Evolutionary conservation across 495 filamentous ascomycete genomes (phyloP).

Genomic region (Hypoxylon trugodes): DNA sequence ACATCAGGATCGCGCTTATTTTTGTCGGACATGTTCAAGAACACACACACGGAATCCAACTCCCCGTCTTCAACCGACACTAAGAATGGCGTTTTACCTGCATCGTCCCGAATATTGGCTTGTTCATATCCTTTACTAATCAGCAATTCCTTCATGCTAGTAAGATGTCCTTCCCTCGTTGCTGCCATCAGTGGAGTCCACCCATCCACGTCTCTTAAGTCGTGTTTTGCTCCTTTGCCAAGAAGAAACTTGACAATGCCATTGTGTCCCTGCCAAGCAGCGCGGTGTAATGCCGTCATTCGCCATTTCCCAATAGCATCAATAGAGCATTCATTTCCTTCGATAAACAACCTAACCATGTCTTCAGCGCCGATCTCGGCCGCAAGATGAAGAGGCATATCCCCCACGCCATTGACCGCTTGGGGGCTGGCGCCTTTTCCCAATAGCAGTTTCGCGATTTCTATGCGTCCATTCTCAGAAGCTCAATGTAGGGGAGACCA

Average conservation of each 20-base stretch:
- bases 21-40: conserved; percentile 1
- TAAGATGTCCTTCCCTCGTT: neutral
- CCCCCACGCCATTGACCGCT: neutral
- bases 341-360: neutral
- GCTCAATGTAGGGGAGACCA: neutral
- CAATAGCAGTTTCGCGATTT: neutral
- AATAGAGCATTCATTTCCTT: neutral
- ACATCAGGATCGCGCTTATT: neutral
- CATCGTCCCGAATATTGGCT: conserved; percentile 5
- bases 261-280: neutral
- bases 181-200: conserved; percentile 18
- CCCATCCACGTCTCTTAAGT: neutral
- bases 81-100: neutral
- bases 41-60: neutral
- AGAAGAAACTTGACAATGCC: neutral
- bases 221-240: neutral
- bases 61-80: neutral
- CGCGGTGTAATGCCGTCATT: conserved; percentile 10
- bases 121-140: neutral
- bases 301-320: neutral
- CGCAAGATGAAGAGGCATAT: neutral
- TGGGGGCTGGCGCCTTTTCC: neutral
- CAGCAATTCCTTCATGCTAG: neutral
- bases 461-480: neutral
- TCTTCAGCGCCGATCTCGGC: neutral